Evolutionary conservation across 2,329 filamentous ascomycete species (phyloP).

Genomic region (Bimuria novae-zelandiae): DNA sequence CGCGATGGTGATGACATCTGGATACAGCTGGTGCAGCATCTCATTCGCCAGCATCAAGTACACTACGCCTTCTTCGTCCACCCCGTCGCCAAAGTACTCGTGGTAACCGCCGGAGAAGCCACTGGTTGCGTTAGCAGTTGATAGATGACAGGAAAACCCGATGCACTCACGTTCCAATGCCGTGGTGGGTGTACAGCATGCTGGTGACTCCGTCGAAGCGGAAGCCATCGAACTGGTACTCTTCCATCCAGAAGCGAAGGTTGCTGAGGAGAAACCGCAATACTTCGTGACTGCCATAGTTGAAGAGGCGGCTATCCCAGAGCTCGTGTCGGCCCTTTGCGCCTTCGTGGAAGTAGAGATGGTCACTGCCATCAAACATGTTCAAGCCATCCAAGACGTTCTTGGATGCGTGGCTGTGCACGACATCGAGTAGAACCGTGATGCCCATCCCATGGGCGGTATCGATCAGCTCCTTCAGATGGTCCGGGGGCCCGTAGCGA

Average conservation of each 20-base stretch:
- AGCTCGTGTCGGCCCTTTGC: constrained; percentile 83
- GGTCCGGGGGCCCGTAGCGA: constrained; percentile 89
- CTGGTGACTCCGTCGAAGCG: constrained; percentile 97
- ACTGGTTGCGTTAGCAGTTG: constrained; percentile 52
- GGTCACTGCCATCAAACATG: constrained; percentile 92
- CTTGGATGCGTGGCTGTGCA: constrained; percentile 97
- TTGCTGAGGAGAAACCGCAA: constrained; percentile 95
- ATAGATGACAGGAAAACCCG: too few species aligned
- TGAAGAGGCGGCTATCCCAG: constrained; percentile 97
- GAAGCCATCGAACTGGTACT: constrained; percentile 96
- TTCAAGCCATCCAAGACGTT: constrained; percentile 95
- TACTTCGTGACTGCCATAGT: constrained; percentile 94
- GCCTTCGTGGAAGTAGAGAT: constrained; percentile 93
- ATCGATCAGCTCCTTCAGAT: constrained; percentile 94
- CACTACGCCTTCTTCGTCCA: constrained; percentile 91
- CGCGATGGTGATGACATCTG: constrained; percentile 85
- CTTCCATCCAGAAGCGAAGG: constrained; percentile 98
- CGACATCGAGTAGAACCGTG: constrained; percentile 89
- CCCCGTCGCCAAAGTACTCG: constrained; percentile 88
- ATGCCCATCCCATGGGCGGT: constrained; percentile 91
- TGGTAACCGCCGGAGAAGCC: constrained; percentile 98
- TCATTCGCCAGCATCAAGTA: constrained; percentile 98
- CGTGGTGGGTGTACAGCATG: constrained; percentile 96
- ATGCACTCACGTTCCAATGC: constrained; percentile 86
- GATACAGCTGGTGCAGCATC: constrained; percentile 89